Conservation (phyloP, 805 yeast species). For the Kluyveromyces aestuarii region DNA sequence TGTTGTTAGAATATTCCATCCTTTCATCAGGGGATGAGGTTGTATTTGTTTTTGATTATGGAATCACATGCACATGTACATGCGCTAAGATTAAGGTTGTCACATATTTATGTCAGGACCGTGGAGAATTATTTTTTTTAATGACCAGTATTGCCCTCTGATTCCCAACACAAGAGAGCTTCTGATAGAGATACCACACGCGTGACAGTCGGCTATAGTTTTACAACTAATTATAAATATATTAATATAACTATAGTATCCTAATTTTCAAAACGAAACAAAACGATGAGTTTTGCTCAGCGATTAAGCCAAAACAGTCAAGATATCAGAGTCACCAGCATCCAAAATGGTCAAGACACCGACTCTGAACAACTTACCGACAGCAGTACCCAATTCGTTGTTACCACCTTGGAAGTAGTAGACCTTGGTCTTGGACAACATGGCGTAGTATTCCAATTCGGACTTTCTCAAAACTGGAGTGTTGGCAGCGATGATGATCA, state of each 20-base stretch:
- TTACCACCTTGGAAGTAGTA: constrained; percentile 99
- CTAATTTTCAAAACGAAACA: neutral
- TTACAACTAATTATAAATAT: neutral
- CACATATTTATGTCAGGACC: too few species aligned
- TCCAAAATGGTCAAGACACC: constrained; percentile 94
- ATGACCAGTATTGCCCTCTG: too few species aligned
- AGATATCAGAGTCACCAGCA: constrained; percentile 99
- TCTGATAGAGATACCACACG: too few species aligned
- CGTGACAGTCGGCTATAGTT: neutral
- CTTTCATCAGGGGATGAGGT: too few species aligned
- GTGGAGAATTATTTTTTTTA: too few species aligned
- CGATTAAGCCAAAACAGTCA: constrained; percentile 46
- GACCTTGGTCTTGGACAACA: constrained; percentile 92
- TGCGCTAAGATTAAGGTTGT: too few species aligned
- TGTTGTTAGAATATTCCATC: too few species aligned
- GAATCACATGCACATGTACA: too few species aligned
- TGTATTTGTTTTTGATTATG: too few species aligned
- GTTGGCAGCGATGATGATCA: constrained; percentile 96
- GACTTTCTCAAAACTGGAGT: constrained; percentile 99
- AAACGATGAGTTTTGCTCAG: constrained; percentile 1
- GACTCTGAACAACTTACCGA: constrained; percentile 99
- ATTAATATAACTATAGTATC: neutral
- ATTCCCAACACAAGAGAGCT: too few species aligned
- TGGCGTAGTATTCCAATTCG: constrained; percentile 99
- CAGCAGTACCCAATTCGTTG: constrained; percentile 99